Percentiles rank a stretch among this genome's conserved stretches.
phyloP scores from a whole-genome alignment of 1,284 basidiomycete genomes.

The Moniliella sp. region DNA sequence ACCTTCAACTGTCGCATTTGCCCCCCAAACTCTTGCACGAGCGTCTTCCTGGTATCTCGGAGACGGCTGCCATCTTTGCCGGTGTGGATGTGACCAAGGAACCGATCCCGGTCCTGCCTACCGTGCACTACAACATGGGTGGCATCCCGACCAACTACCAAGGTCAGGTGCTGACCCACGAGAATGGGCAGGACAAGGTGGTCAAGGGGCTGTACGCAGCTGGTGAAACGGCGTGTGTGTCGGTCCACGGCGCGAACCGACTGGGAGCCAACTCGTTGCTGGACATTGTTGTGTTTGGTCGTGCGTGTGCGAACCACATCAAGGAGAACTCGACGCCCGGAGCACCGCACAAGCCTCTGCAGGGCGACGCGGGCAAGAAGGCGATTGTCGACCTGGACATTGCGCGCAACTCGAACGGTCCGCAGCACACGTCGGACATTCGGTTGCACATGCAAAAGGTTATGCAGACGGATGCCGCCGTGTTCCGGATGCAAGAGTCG shows the following conservation, averaged over 20 bases:
- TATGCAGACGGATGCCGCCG: conserved; percentile 53
- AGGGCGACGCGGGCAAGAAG: conserved; percentile 64
- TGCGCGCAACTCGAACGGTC: conserved; percentile 53
- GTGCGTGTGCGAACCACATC: conserved; percentile 94
- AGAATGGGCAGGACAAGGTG: conserved; percentile 62
- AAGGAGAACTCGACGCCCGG: conserved; percentile 70
- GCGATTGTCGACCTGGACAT: conserved; percentile 75
- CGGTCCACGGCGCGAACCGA: conserved; percentile 97
- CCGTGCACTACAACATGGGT: conserved; percentile 48
- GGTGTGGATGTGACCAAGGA: conserved; percentile 99
- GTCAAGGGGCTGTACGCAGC: conserved; percentile 95
- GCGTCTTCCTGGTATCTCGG: conserved; percentile 93
- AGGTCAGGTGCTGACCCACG: conserved; percentile 57
- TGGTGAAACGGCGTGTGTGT: conserved; percentile 94
- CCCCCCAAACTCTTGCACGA: conserved; percentile 89
- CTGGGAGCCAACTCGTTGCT: conserved; percentile 95
- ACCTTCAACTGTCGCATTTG: conserved; percentile 87
- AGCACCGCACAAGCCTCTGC: conserved; percentile 70
- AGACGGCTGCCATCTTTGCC: conserved; percentile 95
- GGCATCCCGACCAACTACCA: conserved; percentile 98
- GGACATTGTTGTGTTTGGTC: conserved; percentile 96
- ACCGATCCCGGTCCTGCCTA: conserved; percentile 46
- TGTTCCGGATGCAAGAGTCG: conserved; percentile 57
- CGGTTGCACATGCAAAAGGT: conserved; percentile 92
- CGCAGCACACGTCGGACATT: conserved; percentile 68